phyloP scores from a whole-genome alignment of 106 monocot species.

The Triglochin maritima region DNA sequence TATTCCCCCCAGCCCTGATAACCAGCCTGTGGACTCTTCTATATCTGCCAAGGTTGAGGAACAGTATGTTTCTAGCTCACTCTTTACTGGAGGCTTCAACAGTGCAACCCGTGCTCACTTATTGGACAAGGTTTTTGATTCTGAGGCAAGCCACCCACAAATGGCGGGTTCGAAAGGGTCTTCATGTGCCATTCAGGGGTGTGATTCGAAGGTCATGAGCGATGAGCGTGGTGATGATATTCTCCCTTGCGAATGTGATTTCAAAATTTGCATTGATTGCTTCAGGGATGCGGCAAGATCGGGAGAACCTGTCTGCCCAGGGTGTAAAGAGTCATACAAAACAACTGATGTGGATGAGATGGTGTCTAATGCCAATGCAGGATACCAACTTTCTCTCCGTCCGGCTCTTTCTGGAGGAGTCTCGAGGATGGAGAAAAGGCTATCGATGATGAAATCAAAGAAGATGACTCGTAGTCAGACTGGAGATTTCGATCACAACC shows the following conservation, averaged over 20 bases:
- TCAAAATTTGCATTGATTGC: constrained; percentile 67
- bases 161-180: constrained; percentile 41
- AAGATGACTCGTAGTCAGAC: constrained; percentile 12
- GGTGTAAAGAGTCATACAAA: constrained; percentile 77
- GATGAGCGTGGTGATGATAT: constrained; percentile 41
- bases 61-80: constrained; percentile 53
- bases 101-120: constrained; percentile 60
- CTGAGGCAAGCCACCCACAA: constrained; percentile 32
- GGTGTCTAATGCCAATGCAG: constrained; percentile 9
- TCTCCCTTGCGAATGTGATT: constrained; percentile 73
- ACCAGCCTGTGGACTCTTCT: constrained; percentile 31
- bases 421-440: constrained; percentile 25
- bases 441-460: constrained; percentile 26
- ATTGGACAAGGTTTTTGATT: constrained; percentile 53
- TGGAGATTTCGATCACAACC: constrained; percentile 25
- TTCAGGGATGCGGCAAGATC: constrained; percentile 55
- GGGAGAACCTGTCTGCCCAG: constrained; percentile 42
- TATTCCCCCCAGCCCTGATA: constrained; percentile 33
- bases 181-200: constrained; percentile 46
- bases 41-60: constrained; percentile 41
- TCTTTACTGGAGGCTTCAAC: constrained; percentile 94
- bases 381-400: constrained; percentile 22
- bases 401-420: background rate
- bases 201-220: constrained; percentile 40
- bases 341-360: constrained; percentile 32